Evolutionary conservation across 2,329 filamentous ascomycete species (phyloP).

Genomic region (Xylariomycetidae sp.): DNA sequence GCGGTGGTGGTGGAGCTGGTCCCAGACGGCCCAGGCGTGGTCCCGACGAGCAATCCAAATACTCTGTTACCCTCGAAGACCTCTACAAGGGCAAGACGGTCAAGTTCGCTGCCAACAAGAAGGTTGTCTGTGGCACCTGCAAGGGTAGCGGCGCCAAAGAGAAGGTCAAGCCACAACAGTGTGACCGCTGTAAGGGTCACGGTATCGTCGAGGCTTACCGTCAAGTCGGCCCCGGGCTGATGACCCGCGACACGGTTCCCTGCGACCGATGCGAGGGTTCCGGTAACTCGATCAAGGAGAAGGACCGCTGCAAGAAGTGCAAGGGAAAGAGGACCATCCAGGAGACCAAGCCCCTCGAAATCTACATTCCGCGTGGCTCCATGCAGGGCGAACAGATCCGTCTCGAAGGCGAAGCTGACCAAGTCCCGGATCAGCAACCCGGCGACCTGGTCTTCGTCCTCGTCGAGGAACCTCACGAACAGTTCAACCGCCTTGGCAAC

Average conservation of each 20-base stretch:
- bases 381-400: conserved; percentile 86
- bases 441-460: conserved; percentile 92
- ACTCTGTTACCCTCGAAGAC: conserved; percentile 88
- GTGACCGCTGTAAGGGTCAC: conserved; percentile 77
- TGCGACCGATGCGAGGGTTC: conserved; percentile 82
- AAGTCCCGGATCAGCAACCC: conserved; percentile 80
- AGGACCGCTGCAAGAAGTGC: conserved; percentile 98
- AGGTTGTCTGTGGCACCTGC: conserved; percentile 81
- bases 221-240: conserved; percentile 80
- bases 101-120: conserved; percentile 93
- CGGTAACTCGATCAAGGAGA: conserved; percentile 88
- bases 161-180: conserved; percentile 78
- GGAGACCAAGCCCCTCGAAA: conserved; percentile 90
- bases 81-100: conserved; percentile 98
- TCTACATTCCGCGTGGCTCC: conserved; percentile 88
- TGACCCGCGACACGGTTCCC: conserved; percentile 72
- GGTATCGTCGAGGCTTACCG: conserved; percentile 74
- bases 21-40: conserved; percentile 65
- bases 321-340: conserved; percentile 85
- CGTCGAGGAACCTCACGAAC: conserved; percentile 73
- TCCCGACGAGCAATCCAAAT: conserved; percentile 81
- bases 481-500: conserved; percentile 76
- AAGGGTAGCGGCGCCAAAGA: conserved; percentile 89
- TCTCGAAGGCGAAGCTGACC: conserved; percentile 89
- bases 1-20: conserved; percentile 35